Evolutionary conservation across 441 rosid genomes (phyloP).

Genomic region (Macaranga tanarius): DNA sequence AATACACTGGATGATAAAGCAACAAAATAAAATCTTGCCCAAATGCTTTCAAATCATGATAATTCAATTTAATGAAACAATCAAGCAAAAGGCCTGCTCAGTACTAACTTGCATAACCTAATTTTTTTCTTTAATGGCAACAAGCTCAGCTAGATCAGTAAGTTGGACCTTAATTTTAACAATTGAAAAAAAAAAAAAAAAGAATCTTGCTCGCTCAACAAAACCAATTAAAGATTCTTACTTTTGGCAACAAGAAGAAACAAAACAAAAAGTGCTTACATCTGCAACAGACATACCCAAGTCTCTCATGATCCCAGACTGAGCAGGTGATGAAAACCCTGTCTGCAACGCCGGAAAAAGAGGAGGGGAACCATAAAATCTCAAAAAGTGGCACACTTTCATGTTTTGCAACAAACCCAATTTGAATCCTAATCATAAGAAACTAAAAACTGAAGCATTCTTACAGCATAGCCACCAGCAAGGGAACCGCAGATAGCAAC

Average conservation of each 20-base stretch:
- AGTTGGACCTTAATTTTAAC: too few relatives aligned
- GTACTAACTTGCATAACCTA: neutral
- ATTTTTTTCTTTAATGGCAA: neutral
- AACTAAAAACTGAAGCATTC: neutral
- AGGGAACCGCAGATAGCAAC: conserved; percentile 43
- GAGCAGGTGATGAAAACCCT: conserved; percentile 51
- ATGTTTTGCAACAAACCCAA: neutral
- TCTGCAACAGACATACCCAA: conserved; percentile 43
- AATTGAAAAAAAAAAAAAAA: too few relatives aligned
- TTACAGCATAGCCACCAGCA: conserved; percentile 44
- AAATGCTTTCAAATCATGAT: too few relatives aligned
- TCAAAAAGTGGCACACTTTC: neutral
- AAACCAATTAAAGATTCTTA: neutral
- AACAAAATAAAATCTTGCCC: neutral
- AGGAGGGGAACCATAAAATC: too few relatives aligned
- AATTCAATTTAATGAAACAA: too few relatives aligned
- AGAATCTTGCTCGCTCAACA: neutral
- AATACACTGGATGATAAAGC: too few relatives aligned
- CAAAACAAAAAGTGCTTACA: conserved; percentile 21
- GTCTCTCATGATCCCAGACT: conserved; percentile 43
- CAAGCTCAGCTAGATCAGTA: too few relatives aligned
- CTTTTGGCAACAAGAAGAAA: neutral
- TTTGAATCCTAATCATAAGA: neutral
- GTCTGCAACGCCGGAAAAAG: conserved; percentile 18
- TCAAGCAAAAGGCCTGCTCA: neutral